Evolutionary conservation across 768 basidiomycete genomes (phyloP).

Genomic region (Termitomyces sp.): DNA sequence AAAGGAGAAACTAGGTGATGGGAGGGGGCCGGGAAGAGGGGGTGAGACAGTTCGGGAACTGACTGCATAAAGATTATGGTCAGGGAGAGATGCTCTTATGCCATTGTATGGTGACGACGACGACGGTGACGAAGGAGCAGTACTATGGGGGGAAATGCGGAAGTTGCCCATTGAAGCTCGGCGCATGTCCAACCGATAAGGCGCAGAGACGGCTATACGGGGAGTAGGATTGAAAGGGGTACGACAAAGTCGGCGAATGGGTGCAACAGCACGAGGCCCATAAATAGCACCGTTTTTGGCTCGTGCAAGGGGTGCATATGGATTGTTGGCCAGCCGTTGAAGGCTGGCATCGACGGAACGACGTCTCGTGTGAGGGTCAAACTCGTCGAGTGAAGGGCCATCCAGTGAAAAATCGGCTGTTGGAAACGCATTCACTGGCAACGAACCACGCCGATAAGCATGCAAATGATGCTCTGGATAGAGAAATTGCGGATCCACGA

Average conservation of each 20-base stretch:
- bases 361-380: constrained; percentile 37
- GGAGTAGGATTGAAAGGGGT: constrained; percentile 24
- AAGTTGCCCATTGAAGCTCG: constrained; percentile 36
- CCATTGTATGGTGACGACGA: constrained; percentile 36
- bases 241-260: constrained; percentile 25
- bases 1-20: constrained; percentile 58
- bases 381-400: constrained; percentile 33
- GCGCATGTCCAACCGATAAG: constrained; percentile 31
- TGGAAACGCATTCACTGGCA: constrained; percentile 41
- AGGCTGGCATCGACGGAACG: constrained; percentile 42
- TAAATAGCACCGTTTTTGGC: constrained; percentile 45
- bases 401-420: constrained; percentile 22
- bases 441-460: constrained; percentile 46
- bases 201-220: constrained; percentile 23
- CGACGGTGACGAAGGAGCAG: constrained; percentile 36
- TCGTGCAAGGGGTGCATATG: constrained; percentile 43
- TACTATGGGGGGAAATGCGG: constrained; percentile 27
- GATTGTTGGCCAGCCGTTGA: constrained; percentile 43
- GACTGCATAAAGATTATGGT: constrained; percentile 43
- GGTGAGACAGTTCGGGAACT: constrained; percentile 38
- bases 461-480: constrained; percentile 17
- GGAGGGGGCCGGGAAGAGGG: constrained; percentile 52
- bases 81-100: constrained; percentile 41
- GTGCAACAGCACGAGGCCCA: constrained; percentile 30
- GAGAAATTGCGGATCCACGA: constrained; percentile 21